These are phyloP conservation scores for Debaryomyces coudertii DNA, from an alignment of 1,139 yeast genomes.

Conservation along the genomic window DNA sequence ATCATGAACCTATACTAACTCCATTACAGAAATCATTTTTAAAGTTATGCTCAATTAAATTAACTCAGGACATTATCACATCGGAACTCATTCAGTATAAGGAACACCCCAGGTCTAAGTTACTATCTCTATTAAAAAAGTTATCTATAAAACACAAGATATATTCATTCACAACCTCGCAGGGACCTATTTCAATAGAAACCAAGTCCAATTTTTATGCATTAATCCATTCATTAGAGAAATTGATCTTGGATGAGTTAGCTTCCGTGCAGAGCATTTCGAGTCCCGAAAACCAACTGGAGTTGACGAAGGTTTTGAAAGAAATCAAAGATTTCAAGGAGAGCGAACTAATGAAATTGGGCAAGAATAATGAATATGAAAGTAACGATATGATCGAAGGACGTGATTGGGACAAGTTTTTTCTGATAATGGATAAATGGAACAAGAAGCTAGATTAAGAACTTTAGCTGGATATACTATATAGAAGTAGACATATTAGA, in stretches of 20 bases:
- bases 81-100: slow-evolving; percentile 13
- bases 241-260: slow-evolving; percentile 17
- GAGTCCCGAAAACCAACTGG: slow-evolving; percentile 6
- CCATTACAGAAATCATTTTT: slow-evolving; percentile 33
- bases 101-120: slow-evolving; percentile 16
- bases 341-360: slow-evolving; percentile 19
- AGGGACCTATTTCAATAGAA: slow-evolving; percentile 11
- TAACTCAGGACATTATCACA: slow-evolving; percentile 19
- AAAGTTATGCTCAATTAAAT: slow-evolving; percentile 22
- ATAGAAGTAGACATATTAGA: neutral
- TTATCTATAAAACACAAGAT: slow-evolving; percentile 36
- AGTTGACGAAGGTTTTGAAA: slow-evolving; percentile 14
- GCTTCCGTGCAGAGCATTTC: slow-evolving; percentile 5
- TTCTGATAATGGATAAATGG: slow-evolving; percentile 8
- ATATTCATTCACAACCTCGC: slow-evolving; percentile 22
- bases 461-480: neutral
- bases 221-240: slow-evolving; percentile 24
- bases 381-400: neutral
- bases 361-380: neutral
- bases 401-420: slow-evolving; percentile 9
- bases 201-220: slow-evolving; percentile 20
- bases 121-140: slow-evolving; percentile 32
- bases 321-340: slow-evolving; percentile 22
- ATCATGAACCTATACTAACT: slow-evolving; percentile 21
- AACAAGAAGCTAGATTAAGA: slow-evolving; percentile 5